Percentiles rank a stretch among this genome's conserved stretches.
Conservation (phyloP, 306 rosid species). For the Gillenia trifoliata region DNA sequence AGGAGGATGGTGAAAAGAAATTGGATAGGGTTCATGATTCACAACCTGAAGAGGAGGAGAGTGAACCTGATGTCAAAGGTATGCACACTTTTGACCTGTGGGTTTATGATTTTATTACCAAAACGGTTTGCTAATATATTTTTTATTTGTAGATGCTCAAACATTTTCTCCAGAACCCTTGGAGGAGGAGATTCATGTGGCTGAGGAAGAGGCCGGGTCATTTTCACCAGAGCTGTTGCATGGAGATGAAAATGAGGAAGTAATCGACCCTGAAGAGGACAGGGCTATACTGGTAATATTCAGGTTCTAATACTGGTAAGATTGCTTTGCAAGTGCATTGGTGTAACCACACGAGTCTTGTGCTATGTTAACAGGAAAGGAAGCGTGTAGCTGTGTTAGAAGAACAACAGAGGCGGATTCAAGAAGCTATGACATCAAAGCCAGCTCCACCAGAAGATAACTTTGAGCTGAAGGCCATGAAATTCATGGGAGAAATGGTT, state of each 20-base stretch:
- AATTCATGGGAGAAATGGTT: constrained; percentile 92
- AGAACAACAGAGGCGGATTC: constrained; percentile 73
- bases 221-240: constrained; percentile 83
- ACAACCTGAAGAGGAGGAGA: constrained; percentile 34
- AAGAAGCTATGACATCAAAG: constrained; percentile 77
- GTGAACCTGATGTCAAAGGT: constrained; percentile 54
- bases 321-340: neutral
- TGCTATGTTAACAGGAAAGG: constrained; percentile 48
- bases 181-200: constrained; percentile 50
- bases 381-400: constrained; percentile 66
- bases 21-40: constrained; percentile 32
- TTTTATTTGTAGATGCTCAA: constrained; percentile 36
- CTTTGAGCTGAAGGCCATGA: constrained; percentile 82
- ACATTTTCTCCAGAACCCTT: constrained; percentile 67
- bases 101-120: neutral
- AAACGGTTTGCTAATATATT: neutral
- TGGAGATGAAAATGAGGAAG: constrained; percentile 83
- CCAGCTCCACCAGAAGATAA: constrained; percentile 80
- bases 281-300: constrained; percentile 59
- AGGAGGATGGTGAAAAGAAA: constrained; percentile 46
- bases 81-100: constrained; percentile 12
- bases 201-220: constrained; percentile 72
- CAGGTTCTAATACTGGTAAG: neutral
- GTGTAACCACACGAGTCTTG: constrained; percentile 1
- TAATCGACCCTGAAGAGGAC: constrained; percentile 90